These are phyloP conservation scores for Candida qinlingensis DNA, from an alignment of 805 yeast genomes.

Conservation along the genomic window DNA sequence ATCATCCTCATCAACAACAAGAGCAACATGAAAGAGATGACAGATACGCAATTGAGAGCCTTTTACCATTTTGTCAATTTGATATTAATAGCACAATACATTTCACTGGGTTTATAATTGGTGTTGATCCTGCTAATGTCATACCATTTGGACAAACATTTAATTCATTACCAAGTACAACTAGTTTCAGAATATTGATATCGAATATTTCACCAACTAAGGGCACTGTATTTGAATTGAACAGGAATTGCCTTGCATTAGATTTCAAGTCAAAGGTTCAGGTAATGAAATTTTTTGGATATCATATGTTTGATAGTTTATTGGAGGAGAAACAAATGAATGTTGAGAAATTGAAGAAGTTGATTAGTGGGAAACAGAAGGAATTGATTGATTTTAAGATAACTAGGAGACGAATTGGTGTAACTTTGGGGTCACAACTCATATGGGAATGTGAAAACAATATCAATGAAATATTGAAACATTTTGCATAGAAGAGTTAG, in stretches of 20 bases:
- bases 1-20: neutral
- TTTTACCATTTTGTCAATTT: neutral
- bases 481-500: neutral
- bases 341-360: neutral
- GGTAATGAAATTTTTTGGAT: conserved; percentile 12
- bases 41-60: no score
- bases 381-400: neutral
- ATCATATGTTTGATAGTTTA: conserved; percentile 5
- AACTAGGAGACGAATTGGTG: conserved; percentile 1
- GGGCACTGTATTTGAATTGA: conserved; percentile 2
- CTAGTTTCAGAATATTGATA: conserved; percentile 14
- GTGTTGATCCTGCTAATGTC: conserved; percentile 11
- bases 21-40: no score
- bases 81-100: neutral
- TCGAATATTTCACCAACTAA: conserved; percentile 9
- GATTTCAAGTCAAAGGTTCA: conserved; percentile 12
- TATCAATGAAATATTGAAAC: conserved; percentile 7
- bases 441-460: conserved; percentile 12
- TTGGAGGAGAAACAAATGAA: neutral
- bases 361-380: neutral
- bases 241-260: conserved; percentile 14
- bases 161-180: conserved; percentile 4
- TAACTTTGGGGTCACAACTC: conserved; percentile 8
- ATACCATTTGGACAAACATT: conserved; percentile 13
- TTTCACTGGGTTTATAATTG: conserved; percentile 13